These are phyloP conservation scores for Pyronema omphalodes DNA, from an alignment of 495 filamentous ascomycete species.

Conservation along the genomic window DNA sequence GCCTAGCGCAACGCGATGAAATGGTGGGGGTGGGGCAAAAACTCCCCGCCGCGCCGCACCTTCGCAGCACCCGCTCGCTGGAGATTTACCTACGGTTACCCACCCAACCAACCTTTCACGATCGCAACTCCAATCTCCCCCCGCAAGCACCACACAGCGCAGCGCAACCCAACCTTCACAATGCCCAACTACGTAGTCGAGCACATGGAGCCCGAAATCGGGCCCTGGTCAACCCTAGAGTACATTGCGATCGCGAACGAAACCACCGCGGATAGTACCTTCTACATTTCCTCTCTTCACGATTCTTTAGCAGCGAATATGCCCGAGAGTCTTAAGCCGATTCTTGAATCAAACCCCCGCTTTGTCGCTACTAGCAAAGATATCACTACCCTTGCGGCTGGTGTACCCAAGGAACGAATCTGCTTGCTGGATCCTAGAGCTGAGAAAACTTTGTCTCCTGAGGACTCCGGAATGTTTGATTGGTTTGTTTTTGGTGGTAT, in stretches of 20 bases:
- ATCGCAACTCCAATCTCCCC: background rate
- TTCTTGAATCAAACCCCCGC: slow-evolving; percentile 45
- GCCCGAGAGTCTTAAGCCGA: slow-evolving; percentile 35
- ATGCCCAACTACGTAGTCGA: background rate
- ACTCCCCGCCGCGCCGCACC: too few relatives aligned
- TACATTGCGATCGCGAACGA: slow-evolving; percentile 73
- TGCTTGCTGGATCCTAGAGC: slow-evolving; percentile 83
- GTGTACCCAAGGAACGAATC: slow-evolving; percentile 38
- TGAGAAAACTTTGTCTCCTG: slow-evolving; percentile 56
- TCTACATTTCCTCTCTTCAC: slow-evolving; percentile 74
- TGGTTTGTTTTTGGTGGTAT: slow-evolving; percentile 93
- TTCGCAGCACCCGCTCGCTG: too few relatives aligned
- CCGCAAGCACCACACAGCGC: background rate
- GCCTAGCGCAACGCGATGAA: too few relatives aligned
- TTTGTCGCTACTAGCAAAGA: slow-evolving; percentile 27
- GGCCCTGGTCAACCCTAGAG: slow-evolving; percentile 83
- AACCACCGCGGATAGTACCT: slow-evolving; percentile 46
- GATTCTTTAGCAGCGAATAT: slow-evolving; percentile 38
- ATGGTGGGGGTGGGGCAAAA: too few relatives aligned
- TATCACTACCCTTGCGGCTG: slow-evolving; percentile 56
- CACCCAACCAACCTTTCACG: background rate
- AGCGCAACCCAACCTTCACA: too few relatives aligned
- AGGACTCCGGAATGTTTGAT: slow-evolving; percentile 67
- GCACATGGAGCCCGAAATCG: slow-evolving; percentile 43
- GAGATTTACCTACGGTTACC: too few relatives aligned